Evolutionary conservation across 495 filamentous ascomycete genomes (phyloP), one percentile per base, ranked within the genome.

Genomic region (Parathielavia appendiculata): DNA sequence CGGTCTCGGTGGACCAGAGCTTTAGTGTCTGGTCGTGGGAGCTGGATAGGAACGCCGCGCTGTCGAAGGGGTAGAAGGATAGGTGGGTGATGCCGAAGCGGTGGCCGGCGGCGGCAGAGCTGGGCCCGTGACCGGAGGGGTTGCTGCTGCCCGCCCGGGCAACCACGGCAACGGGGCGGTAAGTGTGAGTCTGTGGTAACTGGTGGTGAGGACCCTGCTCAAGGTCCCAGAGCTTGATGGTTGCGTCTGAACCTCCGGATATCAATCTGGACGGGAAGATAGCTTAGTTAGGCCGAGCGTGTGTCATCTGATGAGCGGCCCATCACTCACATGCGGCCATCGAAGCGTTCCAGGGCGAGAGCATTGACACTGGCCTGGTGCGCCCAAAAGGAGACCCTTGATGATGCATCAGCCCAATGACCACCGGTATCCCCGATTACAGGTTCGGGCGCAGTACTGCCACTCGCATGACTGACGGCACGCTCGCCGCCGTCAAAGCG

Each of bases 41-140:
- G 12, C 86, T 86, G 1, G 89, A 88, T 12, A 95, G 75, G 62
- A 97, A 93, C 35, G 91, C 74, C 61, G 81, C 71, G 58, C 86
- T 73, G 74, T 92, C 92, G 63, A 93, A 93, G 4, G 92, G 90
- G 65, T 93, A 96, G 73, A 95, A 95, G 2, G 81, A 88, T 40
- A 96, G 72, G 38, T 91, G 86, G 2, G 91, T 95, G 52, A 96
- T 86, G 51, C 89, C 87, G 63, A 86, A 88, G 48, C 81, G 88
- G 69, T 93, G 89, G 12, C 81, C 76, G 17, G 65, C 63, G 5
- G 32, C 38, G 20, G 8, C 12, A 12, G 36, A n/a, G 50, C 20
- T 20, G 22, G 13, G 30, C 8, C 50, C 34, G 17, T 19, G 49
- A 23, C 22, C n/a, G 40, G 44, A 8, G 10, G 41, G 13, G 19